A percentile compares a stretch with the other conserved stretches of the same genome.
phyloP scores from a whole-genome alignment of 78 protist genomes.

The Pigoraptor vietnamica region DNA sequence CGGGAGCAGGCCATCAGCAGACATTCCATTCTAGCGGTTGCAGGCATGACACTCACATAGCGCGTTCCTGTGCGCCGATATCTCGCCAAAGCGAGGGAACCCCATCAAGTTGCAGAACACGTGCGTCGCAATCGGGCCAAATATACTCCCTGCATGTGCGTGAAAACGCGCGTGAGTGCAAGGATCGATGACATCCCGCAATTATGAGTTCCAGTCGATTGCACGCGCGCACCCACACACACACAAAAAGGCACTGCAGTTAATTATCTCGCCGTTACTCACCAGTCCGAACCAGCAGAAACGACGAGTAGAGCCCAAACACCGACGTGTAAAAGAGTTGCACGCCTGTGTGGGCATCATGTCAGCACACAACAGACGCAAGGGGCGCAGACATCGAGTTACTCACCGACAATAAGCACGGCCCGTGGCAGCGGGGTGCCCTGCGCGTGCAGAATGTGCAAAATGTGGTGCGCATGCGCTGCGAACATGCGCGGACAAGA shows the following conservation, averaged over 20 bases:
- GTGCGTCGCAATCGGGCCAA: neutral
- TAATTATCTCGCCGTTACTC: neutral
- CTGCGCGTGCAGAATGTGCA: neutral
- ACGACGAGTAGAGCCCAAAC: neutral
- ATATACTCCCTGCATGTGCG: neutral
- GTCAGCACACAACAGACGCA: too few species aligned
- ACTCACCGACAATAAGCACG: neutral
- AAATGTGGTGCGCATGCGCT: neutral
- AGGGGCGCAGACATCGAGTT: neutral
- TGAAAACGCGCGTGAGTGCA: too few species aligned
- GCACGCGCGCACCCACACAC: too few species aligned
- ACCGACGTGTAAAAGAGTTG: neutral
- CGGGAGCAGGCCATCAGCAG: too few species aligned
- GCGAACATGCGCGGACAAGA: neutral
- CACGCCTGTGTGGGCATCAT: neutral
- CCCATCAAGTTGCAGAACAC: neutral
- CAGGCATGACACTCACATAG: too few species aligned
- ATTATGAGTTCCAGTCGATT: too few species aligned
- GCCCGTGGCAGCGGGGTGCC: neutral
- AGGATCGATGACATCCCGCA: too few species aligned
- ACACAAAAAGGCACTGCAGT: neutral
- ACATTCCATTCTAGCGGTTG: too few species aligned
- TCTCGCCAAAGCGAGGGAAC: neutral
- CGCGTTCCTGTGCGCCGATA: neutral
- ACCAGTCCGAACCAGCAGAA: neutral